phyloP scores from a whole-genome alignment of 2,329 filamentous ascomycete species.

The Talaromyces atroroseus region DNA sequence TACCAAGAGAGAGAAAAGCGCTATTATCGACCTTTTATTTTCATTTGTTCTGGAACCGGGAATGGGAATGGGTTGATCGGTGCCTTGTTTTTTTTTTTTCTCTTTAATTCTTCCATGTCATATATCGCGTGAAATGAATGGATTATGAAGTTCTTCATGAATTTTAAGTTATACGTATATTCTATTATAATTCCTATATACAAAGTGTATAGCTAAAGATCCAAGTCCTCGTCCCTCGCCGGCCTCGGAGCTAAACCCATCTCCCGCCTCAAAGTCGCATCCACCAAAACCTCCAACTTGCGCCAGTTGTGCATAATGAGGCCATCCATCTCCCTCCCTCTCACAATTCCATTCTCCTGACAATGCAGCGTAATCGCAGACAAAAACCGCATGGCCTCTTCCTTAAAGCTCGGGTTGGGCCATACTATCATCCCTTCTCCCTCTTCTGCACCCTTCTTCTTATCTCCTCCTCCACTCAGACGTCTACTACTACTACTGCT shows the following conservation, averaged over 20 bases:
- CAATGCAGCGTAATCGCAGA: neutral
- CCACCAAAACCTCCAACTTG: neutral
- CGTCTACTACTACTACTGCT: too few relatives aligned
- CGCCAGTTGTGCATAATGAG: neutral
- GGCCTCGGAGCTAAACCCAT: neutral
- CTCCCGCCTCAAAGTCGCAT: neutral
- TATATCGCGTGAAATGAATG: conserved; percentile 14
- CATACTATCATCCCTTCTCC: neutral
- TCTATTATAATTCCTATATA: too few relatives aligned
- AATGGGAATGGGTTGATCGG: conserved; percentile 10
- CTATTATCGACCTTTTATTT: conserved; percentile 12
- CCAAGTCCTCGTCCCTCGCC: neutral
- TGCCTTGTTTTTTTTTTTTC: conserved; percentile 3
- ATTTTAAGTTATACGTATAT: too few relatives aligned
- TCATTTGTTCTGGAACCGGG: conserved; percentile 15
- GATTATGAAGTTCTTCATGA: neutral
- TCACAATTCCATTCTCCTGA: neutral
- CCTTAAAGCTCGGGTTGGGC: conserved; percentile 15
- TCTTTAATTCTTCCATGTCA: conserved; percentile 13
- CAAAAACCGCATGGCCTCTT: neutral
- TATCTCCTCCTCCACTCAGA: neutral
- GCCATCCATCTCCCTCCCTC: neutral
- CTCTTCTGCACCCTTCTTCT: neutral
- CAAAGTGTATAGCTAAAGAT: neutral
- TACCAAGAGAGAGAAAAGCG: conserved; percentile 6